phyloP scores from a whole-genome alignment of 768 basidiomycete genomes.

The Chalciporus sphaerocephalus region DNA sequence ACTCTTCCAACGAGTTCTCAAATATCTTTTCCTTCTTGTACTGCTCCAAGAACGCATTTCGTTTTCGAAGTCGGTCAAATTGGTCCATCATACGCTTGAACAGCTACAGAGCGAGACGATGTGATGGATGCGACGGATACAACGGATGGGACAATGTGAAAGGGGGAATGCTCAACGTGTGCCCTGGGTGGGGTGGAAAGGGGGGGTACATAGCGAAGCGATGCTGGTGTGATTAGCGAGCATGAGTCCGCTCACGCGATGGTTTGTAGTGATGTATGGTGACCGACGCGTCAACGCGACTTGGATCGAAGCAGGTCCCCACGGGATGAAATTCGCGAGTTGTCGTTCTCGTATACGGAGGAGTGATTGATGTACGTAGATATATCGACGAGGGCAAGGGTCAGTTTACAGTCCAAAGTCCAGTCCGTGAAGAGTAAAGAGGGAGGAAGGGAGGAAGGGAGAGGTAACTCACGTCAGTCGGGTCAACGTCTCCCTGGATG shows the following conservation, averaged over 20 bases:
- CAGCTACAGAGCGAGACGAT: constrained; percentile 60
- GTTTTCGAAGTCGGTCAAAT: constrained; percentile 79
- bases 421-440: not conserved
- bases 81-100: constrained; percentile 97
- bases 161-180: no score
- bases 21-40: constrained; percentile 98
- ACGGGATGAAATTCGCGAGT: constrained; percentile 96
- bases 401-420: not conserved
- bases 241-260: constrained; percentile 97
- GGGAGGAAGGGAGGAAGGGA: not conserved
- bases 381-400: not conserved
- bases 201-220: constrained; percentile 62
- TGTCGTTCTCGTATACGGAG: constrained; percentile 95
- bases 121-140: no score
- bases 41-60: constrained; percentile 94
- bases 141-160: no score
- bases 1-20: constrained; percentile 88
- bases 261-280: constrained; percentile 81
- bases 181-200: not conserved
- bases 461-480: constrained; percentile 69
- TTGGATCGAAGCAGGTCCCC: constrained; percentile 98
- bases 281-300: constrained; percentile 91
- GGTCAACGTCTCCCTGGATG: constrained; percentile 97
- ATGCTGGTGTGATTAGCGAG: constrained; percentile 99
- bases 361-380: constrained; percentile 92